Evolutionary conservation across 768 basidiomycete species (phyloP).

Genomic region (Kwoniella pini): DNA sequence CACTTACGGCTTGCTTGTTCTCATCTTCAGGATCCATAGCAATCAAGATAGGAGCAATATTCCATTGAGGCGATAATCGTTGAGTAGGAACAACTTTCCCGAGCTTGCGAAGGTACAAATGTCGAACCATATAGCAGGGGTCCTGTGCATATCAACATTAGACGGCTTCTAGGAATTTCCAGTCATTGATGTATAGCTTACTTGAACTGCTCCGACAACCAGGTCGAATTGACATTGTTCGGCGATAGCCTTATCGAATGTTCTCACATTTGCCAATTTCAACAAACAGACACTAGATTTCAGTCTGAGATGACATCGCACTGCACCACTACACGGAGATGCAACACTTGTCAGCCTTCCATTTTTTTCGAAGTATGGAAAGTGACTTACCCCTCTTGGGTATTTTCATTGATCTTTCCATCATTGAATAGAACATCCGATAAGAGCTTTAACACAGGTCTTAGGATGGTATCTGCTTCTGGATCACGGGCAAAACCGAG

Average conservation of each 20-base stretch:
- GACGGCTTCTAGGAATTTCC: background rate
- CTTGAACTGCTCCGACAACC: constrained; percentile 75
- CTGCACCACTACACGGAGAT: constrained; percentile 53
- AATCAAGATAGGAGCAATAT: constrained; percentile 81
- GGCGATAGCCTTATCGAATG: constrained; percentile 62
- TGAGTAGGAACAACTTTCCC: constrained; percentile 64
- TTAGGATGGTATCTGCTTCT: constrained; percentile 64
- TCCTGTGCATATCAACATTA: constrained; percentile 59
- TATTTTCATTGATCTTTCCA: constrained; percentile 67
- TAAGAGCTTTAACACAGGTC: constrained; percentile 75
- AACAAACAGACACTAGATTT: constrained; percentile 78
- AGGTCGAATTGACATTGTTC: constrained; percentile 63
- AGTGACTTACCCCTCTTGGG: constrained; percentile 59
- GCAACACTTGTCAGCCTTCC: constrained; percentile 33
- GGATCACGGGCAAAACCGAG: constrained; percentile 64
- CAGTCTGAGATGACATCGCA: constrained; percentile 75
- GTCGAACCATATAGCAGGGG: constrained; percentile 80
- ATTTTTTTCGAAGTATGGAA: background rate
- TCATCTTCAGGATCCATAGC: constrained; percentile 89
- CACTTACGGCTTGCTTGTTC: constrained; percentile 65
- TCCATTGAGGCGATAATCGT: constrained; percentile 71
- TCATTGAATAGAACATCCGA: constrained; percentile 67
- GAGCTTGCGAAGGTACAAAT: constrained; percentile 74
- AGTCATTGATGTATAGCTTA: constrained; percentile 50
- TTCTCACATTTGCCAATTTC: constrained; percentile 63